Evolutionary conservation across 768 basidiomycete species (phyloP).

Genomic region (Scleroderma bovista): DNA sequence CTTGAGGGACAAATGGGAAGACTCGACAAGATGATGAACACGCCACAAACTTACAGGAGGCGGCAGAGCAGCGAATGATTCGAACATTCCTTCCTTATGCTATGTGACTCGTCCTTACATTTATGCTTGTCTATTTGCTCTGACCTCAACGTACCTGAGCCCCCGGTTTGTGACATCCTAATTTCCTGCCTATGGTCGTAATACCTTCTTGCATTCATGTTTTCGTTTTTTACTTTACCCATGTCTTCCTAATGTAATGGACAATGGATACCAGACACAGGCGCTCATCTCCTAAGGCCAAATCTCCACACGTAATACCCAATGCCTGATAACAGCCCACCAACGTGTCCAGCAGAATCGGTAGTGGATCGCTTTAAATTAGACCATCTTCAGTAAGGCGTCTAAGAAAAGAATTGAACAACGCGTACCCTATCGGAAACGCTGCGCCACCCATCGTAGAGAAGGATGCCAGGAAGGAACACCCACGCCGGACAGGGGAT

Average conservation of each 20-base stretch:
- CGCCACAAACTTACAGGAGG: slow-evolving; percentile 42
- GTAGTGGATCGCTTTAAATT: slow-evolving; percentile 40
- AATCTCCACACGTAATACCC: slow-evolving; percentile 41
- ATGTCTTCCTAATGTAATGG: background rate
- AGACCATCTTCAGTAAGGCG: background rate
- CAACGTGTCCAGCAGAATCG: slow-evolving; percentile 66
- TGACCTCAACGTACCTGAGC: slow-evolving; percentile 4
- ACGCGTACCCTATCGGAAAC: slow-evolving; percentile 30
- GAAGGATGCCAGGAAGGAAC: slow-evolving; percentile 53
- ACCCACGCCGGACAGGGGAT: slow-evolving; percentile 79
- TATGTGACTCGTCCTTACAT: background rate
- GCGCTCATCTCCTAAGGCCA: slow-evolving; percentile 23
- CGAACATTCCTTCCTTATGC: background rate
- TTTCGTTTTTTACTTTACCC: slow-evolving; percentile 3
- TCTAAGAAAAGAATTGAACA: background rate
- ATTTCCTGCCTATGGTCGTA: too few species aligned
- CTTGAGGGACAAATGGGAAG: slow-evolving; percentile 78
- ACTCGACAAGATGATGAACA: slow-evolving; percentile 73
- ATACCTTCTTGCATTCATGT: too few species aligned
- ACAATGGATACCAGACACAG: background rate
- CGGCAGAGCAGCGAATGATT: slow-evolving; percentile 11
- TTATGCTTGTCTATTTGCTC: slow-evolving; percentile 1
- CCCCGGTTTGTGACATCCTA: too few species aligned
- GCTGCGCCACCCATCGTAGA: slow-evolving; percentile 32
- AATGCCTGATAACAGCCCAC: slow-evolving; percentile 57